phyloP scores from a whole-genome alignment of 345 rosid genomes.

The Linum tenue region DNA sequence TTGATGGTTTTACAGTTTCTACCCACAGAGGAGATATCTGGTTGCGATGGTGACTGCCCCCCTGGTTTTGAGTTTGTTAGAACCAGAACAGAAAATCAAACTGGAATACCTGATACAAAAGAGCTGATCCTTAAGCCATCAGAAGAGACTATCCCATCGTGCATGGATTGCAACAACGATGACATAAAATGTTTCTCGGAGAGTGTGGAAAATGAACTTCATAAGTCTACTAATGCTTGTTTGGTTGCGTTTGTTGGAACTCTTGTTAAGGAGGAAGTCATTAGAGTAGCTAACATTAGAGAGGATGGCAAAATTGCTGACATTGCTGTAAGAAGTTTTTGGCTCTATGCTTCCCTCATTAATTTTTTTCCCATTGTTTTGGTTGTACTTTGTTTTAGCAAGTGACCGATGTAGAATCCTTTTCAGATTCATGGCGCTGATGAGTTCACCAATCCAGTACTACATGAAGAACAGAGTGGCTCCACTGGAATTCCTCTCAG shows the following conservation, averaged over 20 bases:
- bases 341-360: not conserved
- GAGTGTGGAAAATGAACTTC: conserved; percentile 53
- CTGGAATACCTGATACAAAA: conserved; percentile 10
- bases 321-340: conserved; percentile 24
- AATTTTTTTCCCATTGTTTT: not conserved
- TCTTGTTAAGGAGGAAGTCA: conserved; percentile 47
- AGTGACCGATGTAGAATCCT: conserved; percentile 30
- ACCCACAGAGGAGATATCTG: conserved; percentile 26
- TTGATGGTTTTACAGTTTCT: conserved; percentile 30
- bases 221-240: conserved; percentile 37
- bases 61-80: conserved; percentile 36
- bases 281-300: conserved; percentile 22
- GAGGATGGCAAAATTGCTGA: conserved; percentile 27
- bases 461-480: conserved; percentile 19
- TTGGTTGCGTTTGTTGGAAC: conserved; percentile 35
- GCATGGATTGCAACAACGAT: conserved; percentile 15
- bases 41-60: conserved; percentile 28
- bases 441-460: conserved; percentile 13
- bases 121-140: conserved; percentile 14
- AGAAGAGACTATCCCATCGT: conserved; percentile 17
- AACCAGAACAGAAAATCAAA: conserved; percentile 18
- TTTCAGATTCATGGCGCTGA: conserved; percentile 12
- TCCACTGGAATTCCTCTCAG: conserved; percentile 18
- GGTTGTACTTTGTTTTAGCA: conserved; percentile 14
- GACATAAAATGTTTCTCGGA: conserved; percentile 33